Base-by-base conservation (phyloP, 2,329 filamentous ascomycete genomes). In the Arthrobotrys megalospora region DNA sequence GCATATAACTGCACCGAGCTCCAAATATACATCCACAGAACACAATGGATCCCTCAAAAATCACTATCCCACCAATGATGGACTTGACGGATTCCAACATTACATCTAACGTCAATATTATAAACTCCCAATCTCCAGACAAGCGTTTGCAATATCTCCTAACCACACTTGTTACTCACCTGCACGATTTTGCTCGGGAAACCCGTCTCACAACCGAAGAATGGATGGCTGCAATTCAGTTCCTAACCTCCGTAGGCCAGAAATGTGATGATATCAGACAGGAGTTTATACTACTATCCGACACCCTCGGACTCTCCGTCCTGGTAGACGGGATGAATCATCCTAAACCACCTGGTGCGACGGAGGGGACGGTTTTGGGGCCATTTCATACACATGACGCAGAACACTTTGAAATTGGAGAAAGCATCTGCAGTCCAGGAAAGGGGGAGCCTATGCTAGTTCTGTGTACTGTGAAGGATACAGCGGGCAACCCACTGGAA, bases 351-450 rank as follows among this genome's bases (percentile, higher is more conserved):
- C 83, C 89, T 0, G 84, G 86, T 50, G 88, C 87, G 32, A 96
- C 93, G 28, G 92, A 95, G 84, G 92, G 92, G 73, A 93, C 92
- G 0, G 91, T 96, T 10, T 88, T 95, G 0, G 93, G 93, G 0
- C 93, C 93, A 43, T 95, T 94, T 86, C 92, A 95, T 86, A 93
- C 91, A 0, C 91, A 94, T 85, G 91, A 94, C 82, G 92, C 92
- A 6, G 87, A 90, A 6, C 81, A 84, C 6, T 84, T 89, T 34
- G 80, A 85, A 7, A 86, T 89, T 65, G 92, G 92, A 16, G 85
- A 86, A 14, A 82, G 83, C 72, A 92, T 95, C 85, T 89, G 90
- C 1, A 89, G 89, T 71, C 92, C 94, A 81, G 88, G 90, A 0
- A 85, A 88, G 36, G 93, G 93, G 63, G 88, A 91, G 80, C 89